phyloP scores from a whole-genome alignment of 306 rosid genomes.

The Hippophae tibetana region DNA sequence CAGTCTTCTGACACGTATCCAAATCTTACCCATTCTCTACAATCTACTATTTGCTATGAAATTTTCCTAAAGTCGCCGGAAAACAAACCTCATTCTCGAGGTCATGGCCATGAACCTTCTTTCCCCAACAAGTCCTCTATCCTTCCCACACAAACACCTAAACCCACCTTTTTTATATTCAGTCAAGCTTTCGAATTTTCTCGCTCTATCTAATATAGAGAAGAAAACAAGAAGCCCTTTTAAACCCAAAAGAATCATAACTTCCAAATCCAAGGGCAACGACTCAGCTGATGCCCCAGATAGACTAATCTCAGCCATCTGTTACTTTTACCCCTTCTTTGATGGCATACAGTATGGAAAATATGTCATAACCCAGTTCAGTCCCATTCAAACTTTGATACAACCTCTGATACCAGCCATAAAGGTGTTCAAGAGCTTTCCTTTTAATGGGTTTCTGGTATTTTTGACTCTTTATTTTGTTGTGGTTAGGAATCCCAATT shows the following conservation, averaged over 20 bases:
- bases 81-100: background rate
- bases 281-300: constrained; percentile 59
- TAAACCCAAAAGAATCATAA: constrained; percentile 24
- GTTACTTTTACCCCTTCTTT: constrained; percentile 87
- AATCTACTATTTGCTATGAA: background rate
- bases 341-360: constrained; percentile 88
- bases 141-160: constrained; percentile 33
- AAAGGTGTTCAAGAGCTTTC: constrained; percentile 77
- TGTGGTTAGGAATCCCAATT: constrained; percentile 81
- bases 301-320: constrained; percentile 75
- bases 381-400: constrained; percentile 57
- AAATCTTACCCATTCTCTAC: too few species aligned
- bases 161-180: constrained; percentile 29
- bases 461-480: constrained; percentile 83
- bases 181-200: constrained; percentile 14
- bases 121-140: constrained; percentile 18
- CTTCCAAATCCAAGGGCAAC: constrained; percentile 53
- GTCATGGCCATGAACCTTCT: constrained; percentile 37
- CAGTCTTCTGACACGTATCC: too few species aligned
- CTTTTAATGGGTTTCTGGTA: constrained; percentile 69
- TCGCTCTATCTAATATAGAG: constrained; percentile 21
- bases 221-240: constrained; percentile 25
- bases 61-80: constrained; percentile 9
- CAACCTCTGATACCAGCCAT: constrained; percentile 81
- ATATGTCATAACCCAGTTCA: constrained; percentile 62